Base-by-base conservation (phyloP, 805 yeast species). In the Kluyveromyces aestuarii region DNA sequence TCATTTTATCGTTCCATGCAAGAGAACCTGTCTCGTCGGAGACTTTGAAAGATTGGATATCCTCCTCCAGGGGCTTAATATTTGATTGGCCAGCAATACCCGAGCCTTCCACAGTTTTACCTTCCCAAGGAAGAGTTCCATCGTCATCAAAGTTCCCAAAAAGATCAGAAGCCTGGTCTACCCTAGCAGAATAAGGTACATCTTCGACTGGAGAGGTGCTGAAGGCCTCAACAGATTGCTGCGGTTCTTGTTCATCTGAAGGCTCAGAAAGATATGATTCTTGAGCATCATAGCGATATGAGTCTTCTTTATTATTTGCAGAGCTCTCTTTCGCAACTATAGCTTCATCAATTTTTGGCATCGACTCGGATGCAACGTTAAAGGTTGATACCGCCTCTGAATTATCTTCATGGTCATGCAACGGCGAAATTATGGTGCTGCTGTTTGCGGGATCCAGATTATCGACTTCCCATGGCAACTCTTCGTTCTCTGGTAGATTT, bases 41-140 rank as follows among this genome's bases (percentile, higher is more conserved):
- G 25, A 6, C 25, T 42, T 16, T 16, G 8, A 42, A 25, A 16
- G 14, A 30, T 30, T 37, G 16, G 36, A n/a, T 2, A 13, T 8
- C 38, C 13, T 18, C 44, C 14, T 46, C 38, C 25, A 11, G 27
- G 10, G n/a, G 48, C 25, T 18, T 8, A 18, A 11, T 30, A 16
- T 3, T 21, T 40, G 19, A 25, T n/a, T 9, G 7, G 25, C 9
- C 14, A n/a, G 27, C 27, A 37, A 11, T 18, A 37, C 8, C 21
- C 7, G 14, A 30, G 14, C 14, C 35, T 11, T 10, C 14, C 8
- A 11, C 35, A 30, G 11, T 30, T 11, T 47, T 41, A 37, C 27
- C 18, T 46, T 55, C 56, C 58, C 58, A 55, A 11, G 56, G 56
- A 43, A 54, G 41, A n/a, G 35, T 21, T n/a, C 48, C 54, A 33